phyloP scores from a whole-genome alignment of 352 stramenopile species.

The Pythium rishiriense region DNA sequence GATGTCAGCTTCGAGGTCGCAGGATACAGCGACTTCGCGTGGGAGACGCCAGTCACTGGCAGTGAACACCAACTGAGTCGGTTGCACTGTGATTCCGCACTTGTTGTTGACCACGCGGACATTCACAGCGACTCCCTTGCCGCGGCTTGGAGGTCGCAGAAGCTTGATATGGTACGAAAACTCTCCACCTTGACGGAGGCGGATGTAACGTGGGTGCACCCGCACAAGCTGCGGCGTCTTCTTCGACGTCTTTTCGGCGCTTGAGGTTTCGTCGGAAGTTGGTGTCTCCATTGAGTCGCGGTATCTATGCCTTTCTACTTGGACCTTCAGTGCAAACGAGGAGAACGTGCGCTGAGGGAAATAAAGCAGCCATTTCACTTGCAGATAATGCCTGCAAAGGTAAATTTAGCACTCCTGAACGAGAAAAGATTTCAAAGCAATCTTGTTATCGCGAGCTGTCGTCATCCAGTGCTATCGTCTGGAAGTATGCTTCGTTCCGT shows the following conservation, averaged over 20 bases:
- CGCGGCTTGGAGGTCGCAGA: slow-evolving; percentile 43
- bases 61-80: slow-evolving; percentile 52
- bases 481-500: slow-evolving; percentile 9
- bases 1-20: slow-evolving; percentile 49
- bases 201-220: slow-evolving; percentile 61
- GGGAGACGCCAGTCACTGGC: slow-evolving; percentile 52
- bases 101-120: slow-evolving; percentile 69
- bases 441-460: too few relatives aligned
- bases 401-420: slow-evolving; percentile 1
- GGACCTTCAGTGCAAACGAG: too few relatives aligned
- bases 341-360: too few relatives aligned
- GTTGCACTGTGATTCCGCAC: slow-evolving; percentile 47
- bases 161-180: slow-evolving; percentile 67
- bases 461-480: slow-evolving; percentile 21
- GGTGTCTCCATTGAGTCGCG: slow-evolving; percentile 6
- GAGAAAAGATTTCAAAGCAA: not conserved
- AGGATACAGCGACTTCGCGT: slow-evolving; percentile 44
- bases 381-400: not conserved
- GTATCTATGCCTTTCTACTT: too few relatives aligned
- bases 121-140: slow-evolving; percentile 60
- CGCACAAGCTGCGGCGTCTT: slow-evolving; percentile 45
- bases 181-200: slow-evolving; percentile 60
- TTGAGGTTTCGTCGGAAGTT: not conserved
- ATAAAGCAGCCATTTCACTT: too few relatives aligned
- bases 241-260: slow-evolving; percentile 25